Evolutionary conservation across 225 moss, liverwort and hornwort genomes (phyloP), one percentile per base, ranked within the genome.

Genomic region (Pseudoscleropodium purum): DNA sequence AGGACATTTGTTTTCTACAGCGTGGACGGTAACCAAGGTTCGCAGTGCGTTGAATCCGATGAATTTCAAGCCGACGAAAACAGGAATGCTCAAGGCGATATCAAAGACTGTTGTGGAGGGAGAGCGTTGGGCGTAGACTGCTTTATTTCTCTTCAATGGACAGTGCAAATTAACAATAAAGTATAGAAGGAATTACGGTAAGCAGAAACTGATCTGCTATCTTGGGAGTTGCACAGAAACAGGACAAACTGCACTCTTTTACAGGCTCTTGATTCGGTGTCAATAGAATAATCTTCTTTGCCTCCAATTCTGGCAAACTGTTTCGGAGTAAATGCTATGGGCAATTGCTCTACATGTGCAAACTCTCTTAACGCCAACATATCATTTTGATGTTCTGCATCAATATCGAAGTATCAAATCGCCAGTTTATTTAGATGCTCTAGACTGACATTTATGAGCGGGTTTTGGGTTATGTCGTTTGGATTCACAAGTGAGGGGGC

Each of bases 41-140:
- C 95, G 95, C 18, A 95, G 90, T 90, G 95, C 94, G 36, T 87
- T 89, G 84, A 82, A 95, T 84, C 95, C 95, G 29, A 45, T 68
- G 6, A 47, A 67, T 65, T 93, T 72, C 66, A 93, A 67, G 81
- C 91, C 91, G 64, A 87, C 94, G 27, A 93, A 74, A 64, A 49
- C 89, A 70, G 94, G 93, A 83, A 74, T 92, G 67, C 78, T 94
- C 79, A 94, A 92, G 91, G 88, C 89, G 75, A 88, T 90, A 79
- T 88, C 93, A 52, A 94, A 93, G 72, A 93, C 94, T 60, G 66
- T 93, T 41, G 47, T 10, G 60, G 89, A 90, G 61, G 94, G 90
- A 84, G 68, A 63, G 70, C 81, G 88, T 54, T 79, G 77, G 70
- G 2, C 41, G 74, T 73, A 85, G 81, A 62, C 56, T 27, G 54